A percentile compares a stretch with the other conserved stretches of the same genome.
Conservation (phyloP, 108 stramenopile species). For the Skeletonema menzelii region DNA sequence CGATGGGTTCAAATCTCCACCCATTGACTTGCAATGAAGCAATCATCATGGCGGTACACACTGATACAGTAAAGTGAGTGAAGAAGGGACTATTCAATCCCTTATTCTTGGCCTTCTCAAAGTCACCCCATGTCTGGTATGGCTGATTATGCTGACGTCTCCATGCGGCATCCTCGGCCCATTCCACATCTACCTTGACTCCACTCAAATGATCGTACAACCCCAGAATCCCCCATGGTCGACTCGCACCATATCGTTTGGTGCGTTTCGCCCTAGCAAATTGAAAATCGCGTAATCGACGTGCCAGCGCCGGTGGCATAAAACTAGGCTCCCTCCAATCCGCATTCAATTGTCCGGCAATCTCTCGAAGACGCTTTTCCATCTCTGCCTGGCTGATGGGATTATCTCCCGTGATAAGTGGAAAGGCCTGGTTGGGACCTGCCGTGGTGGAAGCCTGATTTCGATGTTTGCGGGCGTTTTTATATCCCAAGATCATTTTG, state of each 20-base stretch:
- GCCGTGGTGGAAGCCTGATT: constrained; percentile 8
- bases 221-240: constrained; percentile 84
- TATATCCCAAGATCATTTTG: constrained; percentile 32
- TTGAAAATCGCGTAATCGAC: constrained; percentile 49
- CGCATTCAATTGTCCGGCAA: constrained; percentile 75
- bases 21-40: constrained; percentile 78
- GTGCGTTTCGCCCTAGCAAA: constrained; percentile 64
- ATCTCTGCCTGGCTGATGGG: constrained; percentile 59
- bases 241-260: constrained; percentile 39
- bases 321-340: constrained; percentile 73
- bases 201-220: constrained; percentile 80
- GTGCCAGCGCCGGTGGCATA: constrained; percentile 70
- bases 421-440: constrained; percentile 10
- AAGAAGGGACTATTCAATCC: constrained; percentile 76
- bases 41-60: constrained; percentile 71
- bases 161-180: constrained; percentile 91
- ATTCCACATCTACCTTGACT: constrained; percentile 82
- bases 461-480: constrained; percentile 9
- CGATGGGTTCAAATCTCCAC: constrained; percentile 81
- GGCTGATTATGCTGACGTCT: constrained; percentile 70
- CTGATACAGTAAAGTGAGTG: constrained; percentile 63
- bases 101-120: constrained; percentile 63
- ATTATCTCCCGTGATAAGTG: constrained; percentile 3
- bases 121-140: constrained; percentile 82
- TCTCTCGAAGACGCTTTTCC: constrained; percentile 64